Evolutionary conservation across 257 asterid genomes (phyloP).

Genomic region (Cynanchum wilfordii): DNA sequence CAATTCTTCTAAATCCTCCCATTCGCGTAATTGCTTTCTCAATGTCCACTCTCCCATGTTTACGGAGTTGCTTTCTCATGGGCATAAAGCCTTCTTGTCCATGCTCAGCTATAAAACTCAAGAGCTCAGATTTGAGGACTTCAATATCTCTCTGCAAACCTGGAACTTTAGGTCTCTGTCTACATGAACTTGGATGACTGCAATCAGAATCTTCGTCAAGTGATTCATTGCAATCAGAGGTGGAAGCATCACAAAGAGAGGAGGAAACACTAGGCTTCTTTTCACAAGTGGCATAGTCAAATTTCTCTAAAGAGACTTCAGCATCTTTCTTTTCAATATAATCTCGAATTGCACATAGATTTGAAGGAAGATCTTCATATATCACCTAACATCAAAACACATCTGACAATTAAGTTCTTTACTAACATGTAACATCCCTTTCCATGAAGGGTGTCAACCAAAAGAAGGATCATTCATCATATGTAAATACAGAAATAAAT

Average conservation of each 20-base stretch:
- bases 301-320: slow-evolving; percentile 22
- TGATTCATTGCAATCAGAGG: slow-evolving; percentile 16
- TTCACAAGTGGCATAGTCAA: slow-evolving; percentile 11
- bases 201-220: slow-evolving; percentile 29
- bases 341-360: slow-evolving; percentile 90
- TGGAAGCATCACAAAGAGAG: slow-evolving; percentile 18
- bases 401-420: not conserved
- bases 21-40: slow-evolving; percentile 88
- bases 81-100: slow-evolving; percentile 99
- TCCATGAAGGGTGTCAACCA: no score
- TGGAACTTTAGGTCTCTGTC: slow-evolving; percentile 70
- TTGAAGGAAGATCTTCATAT: slow-evolving; percentile 95
- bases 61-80: slow-evolving; percentile 83
- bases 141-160: slow-evolving; percentile 84
- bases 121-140: slow-evolving; percentile 79
- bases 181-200: slow-evolving; percentile 34
- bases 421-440: not conserved
- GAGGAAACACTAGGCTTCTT: slow-evolving; percentile 28
- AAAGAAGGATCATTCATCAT: not conserved
- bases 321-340: slow-evolving; percentile 54
- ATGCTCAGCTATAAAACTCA: slow-evolving; percentile 66
- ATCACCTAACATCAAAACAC: slow-evolving; percentile 51
- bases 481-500: not conserved
- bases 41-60: slow-evolving; percentile 77
- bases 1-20: slow-evolving; percentile 88